Conservation (phyloP, 2,329 filamentous ascomycete genomes). For the Colletotrichum gigasporum region DNA sequence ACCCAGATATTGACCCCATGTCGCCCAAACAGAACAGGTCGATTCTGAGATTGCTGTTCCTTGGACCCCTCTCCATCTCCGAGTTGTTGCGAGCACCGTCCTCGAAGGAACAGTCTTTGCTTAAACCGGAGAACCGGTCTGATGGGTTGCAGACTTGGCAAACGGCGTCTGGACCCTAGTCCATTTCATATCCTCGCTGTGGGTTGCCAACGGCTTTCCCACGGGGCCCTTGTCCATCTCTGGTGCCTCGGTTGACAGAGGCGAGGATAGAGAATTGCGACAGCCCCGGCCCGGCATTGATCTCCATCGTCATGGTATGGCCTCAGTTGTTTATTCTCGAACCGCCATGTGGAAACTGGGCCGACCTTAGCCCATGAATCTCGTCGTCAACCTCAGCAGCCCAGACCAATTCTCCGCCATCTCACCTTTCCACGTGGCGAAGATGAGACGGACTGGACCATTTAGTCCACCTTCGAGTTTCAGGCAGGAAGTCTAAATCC, state of each 20-base stretch:
- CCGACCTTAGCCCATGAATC: background rate
- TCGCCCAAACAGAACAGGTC: background rate
- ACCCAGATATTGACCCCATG: background rate
- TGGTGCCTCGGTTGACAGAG: background rate
- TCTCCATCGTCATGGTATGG: background rate
- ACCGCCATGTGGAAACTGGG: background rate
- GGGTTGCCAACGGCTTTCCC: slow-evolving; percentile 7
- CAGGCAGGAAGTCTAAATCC: slow-evolving; percentile 26
- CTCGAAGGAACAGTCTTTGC: background rate
- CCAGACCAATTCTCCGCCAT: slow-evolving; percentile 15
- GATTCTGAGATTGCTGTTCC: background rate
- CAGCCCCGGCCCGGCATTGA: background rate
- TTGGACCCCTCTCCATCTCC: slow-evolving; percentile 4
- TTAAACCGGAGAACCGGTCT: slow-evolving; percentile 23
- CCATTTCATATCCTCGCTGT: background rate
- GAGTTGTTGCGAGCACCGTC: background rate
- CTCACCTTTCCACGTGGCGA: slow-evolving; percentile 27
- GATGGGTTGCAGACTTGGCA: slow-evolving; percentile 18
- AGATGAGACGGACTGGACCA: slow-evolving; percentile 25
- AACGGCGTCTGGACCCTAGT: slow-evolving; percentile 11
- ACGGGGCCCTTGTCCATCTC: background rate
- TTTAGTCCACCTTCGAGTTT: slow-evolving; percentile 12
- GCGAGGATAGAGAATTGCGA: background rate
- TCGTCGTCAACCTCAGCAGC: background rate
- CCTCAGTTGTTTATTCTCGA: background rate